Evolutionary conservation across 1,284 basidiomycete species (phyloP).

Genomic region (Tilletia setariae): DNA sequence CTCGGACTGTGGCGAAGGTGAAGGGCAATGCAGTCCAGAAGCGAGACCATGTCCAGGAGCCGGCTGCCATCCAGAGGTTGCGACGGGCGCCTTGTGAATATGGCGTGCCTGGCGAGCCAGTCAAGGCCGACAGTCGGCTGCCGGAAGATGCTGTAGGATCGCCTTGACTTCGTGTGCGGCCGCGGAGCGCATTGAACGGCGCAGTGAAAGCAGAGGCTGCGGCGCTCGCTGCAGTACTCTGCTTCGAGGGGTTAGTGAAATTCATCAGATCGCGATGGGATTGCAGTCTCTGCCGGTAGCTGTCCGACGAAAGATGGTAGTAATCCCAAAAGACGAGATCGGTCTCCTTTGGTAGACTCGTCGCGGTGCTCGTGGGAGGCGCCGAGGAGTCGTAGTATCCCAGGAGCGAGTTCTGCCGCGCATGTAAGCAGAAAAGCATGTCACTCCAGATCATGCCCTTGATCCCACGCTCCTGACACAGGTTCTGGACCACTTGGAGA

Average conservation of each 20-base stretch:
- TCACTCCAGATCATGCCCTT: conserved; percentile 56
- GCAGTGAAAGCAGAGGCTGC: background rate
- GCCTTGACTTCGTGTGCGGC: background rate
- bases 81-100: background rate
- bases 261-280: conserved; percentile 34
- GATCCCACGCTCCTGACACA: conserved; percentile 41
- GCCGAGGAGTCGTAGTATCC: conserved; percentile 50
- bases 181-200: conserved; percentile 9
- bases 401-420: conserved; percentile 52
- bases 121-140: too few relatives aligned
- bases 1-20: conserved; percentile 54
- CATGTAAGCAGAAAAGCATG: conserved; percentile 55
- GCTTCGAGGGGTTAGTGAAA: background rate
- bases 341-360: conserved; percentile 42
- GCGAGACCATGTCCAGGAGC: conserved; percentile 55
- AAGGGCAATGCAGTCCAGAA: conserved; percentile 56
- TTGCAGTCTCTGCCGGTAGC: conserved; percentile 51
- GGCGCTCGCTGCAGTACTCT: background rate
- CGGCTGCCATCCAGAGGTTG: conserved; percentile 53
- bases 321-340: conserved; percentile 51
- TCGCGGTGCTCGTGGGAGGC: conserved; percentile 23
- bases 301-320: conserved; percentile 45
- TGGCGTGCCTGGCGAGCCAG: background rate
- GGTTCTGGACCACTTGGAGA: conserved; percentile 49
- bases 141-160: background rate